These are phyloP conservation scores for Neocatenulostroma microsporum DNA, from an alignment of 2,329 filamentous ascomycete genomes.

Conservation along the genomic window DNA sequence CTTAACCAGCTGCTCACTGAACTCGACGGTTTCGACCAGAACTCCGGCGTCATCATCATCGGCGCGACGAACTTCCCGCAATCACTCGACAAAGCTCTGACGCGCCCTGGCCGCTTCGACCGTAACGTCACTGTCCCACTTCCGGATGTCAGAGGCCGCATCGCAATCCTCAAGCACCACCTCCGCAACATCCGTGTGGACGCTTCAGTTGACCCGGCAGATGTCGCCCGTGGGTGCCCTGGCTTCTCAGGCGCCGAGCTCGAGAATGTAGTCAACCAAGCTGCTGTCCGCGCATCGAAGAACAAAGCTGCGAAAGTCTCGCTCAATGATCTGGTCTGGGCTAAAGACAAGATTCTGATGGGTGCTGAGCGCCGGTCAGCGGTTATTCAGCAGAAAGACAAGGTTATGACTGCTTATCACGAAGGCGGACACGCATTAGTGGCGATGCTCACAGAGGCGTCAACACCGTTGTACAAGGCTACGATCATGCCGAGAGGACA, in stretches of 20 bases:
- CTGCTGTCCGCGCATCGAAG: conserved; percentile 88
- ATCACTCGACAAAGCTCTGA: conserved; percentile 87
- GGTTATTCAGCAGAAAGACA: conserved; percentile 87
- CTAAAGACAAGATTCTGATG: conserved; percentile 97
- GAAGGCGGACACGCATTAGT: conserved; percentile 94
- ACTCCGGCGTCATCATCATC: conserved; percentile 89
- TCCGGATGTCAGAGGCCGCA: conserved; percentile 85
- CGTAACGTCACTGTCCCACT: conserved; percentile 82
- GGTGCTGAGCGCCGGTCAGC: conserved; percentile 85
- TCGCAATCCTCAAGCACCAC: conserved; percentile 89
- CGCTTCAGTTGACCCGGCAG: conserved; percentile 71
- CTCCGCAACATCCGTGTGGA: conserved; percentile 81
- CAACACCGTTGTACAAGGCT: conserved; percentile 84
- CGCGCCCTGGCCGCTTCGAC: conserved; percentile 90
- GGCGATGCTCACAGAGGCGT: conserved; percentile 68
- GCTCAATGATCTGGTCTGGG: conserved; percentile 85
- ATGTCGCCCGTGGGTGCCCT: conserved; percentile 77
- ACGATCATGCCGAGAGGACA: conserved; percentile 90
- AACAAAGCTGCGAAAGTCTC: conserved; percentile 67
- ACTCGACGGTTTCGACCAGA: conserved; percentile 92
- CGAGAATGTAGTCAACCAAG: conserved; percentile 95
- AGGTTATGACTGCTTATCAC: conserved; percentile 90
- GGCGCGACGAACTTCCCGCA: conserved; percentile 95
- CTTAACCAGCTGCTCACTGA: conserved; percentile 95
- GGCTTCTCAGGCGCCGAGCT: conserved; percentile 93